These are phyloP conservation scores for Lachnellula arida DNA, from an alignment of 2,329 filamentous ascomycete genomes.

Conservation along the genomic window DNA sequence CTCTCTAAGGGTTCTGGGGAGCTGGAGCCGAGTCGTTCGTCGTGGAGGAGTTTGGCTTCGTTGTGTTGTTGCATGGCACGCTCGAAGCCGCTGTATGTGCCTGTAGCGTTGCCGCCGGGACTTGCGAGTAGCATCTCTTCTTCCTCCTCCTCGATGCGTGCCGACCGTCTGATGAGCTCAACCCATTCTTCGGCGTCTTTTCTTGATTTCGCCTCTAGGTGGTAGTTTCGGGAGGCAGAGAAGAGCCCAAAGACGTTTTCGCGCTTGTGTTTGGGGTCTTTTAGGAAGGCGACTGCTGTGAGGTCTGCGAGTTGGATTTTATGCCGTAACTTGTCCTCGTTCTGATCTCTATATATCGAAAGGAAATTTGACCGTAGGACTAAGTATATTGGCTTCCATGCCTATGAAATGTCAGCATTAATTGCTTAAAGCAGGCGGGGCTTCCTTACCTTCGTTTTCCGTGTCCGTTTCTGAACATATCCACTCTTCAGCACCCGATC, in stretches of 20 bases:
- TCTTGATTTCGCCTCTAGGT: slow-evolving; percentile 71
- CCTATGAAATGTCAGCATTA: slow-evolving; percentile 41
- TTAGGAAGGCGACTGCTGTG: slow-evolving; percentile 83
- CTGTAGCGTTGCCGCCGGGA: slow-evolving; percentile 43
- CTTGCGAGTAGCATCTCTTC: slow-evolving; percentile 74
- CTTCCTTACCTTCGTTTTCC: slow-evolving; percentile 76
- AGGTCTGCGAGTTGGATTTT: slow-evolving; percentile 86
- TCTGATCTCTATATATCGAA: slow-evolving; percentile 88
- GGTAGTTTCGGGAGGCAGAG: slow-evolving; percentile 84
- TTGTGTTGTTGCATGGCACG: slow-evolving; percentile 23
- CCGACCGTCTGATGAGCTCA: slow-evolving; percentile 69
- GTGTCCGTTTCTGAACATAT: slow-evolving; percentile 79
- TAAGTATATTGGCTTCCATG: slow-evolving; percentile 86
- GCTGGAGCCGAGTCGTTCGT: slow-evolving; percentile 39
- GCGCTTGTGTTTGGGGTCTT: slow-evolving; percentile 81
- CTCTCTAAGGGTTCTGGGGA: slow-evolving; percentile 55
- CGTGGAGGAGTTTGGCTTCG: slow-evolving; percentile 24
- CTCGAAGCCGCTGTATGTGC: slow-evolving; percentile 26
- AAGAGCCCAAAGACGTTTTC: slow-evolving; percentile 90
- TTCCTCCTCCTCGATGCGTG: slow-evolving; percentile 83
- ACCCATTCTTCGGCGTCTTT: slow-evolving; percentile 85
- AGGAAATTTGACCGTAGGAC: slow-evolving; percentile 87
- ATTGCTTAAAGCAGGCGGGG: not conserved
- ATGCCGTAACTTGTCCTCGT: slow-evolving; percentile 83
- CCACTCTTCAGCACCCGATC: slow-evolving; percentile 90